A percentile compares a stretch with the other conserved stretches of the same genome.
Conservation (phyloP, 1,139 yeast genomes). For the Candida sp. region DNA sequence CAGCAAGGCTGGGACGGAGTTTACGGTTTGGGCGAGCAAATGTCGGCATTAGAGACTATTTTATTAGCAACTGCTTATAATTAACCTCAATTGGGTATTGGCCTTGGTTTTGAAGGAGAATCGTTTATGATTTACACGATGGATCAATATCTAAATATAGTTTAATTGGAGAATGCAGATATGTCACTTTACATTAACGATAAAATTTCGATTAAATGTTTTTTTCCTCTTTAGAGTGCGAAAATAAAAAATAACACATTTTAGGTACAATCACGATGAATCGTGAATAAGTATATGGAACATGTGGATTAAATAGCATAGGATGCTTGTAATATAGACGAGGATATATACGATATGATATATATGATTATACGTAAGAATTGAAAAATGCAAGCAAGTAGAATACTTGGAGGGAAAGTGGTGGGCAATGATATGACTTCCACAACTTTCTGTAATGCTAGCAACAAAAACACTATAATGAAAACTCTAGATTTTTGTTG, state of each 20-base stretch:
- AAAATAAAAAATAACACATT: too few relatives aligned
- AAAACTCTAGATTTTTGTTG: background rate
- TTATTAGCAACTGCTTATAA: constrained; percentile 9
- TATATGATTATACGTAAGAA: background rate
- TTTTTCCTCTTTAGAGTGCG: too few relatives aligned
- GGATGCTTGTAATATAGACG: background rate
- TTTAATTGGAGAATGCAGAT: background rate
- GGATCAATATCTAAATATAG: background rate
- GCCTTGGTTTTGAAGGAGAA: too few relatives aligned
- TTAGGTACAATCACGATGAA: background rate
- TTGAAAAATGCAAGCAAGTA: background rate
- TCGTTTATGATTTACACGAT: background rate
- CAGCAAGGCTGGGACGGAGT: constrained; percentile 55
- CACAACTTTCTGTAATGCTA: background rate
- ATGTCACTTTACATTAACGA: background rate
- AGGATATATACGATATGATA: too few relatives aligned
- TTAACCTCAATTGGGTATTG: too few relatives aligned
- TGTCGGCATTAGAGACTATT: constrained; percentile 71
- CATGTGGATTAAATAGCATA: background rate
- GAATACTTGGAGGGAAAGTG: background rate
- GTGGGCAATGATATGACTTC: background rate
- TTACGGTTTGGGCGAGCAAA: constrained; percentile 79
- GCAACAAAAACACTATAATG: background rate
- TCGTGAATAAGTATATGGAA: background rate
- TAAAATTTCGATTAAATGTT: too few relatives aligned